Evolutionary conservation across 2,329 filamentous ascomycete species (phyloP), one percentile per base, ranked within the genome.

Genomic region (Neopestalotiopsis clavispora): DNA sequence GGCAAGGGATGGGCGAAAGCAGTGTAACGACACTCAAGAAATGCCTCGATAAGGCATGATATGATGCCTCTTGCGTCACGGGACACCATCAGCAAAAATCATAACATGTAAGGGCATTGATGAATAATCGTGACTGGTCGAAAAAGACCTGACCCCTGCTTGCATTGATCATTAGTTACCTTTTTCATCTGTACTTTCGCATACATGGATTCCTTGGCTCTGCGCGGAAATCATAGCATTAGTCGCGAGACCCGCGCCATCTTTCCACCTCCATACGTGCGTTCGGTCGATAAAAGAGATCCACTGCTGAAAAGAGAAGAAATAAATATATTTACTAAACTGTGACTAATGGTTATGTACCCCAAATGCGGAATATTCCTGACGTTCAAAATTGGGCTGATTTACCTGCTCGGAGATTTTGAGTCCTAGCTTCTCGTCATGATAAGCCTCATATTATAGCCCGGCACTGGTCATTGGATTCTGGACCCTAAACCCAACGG

Each of bases 121-220:
- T 52, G 45, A 52, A 52, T 52, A 52, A 52, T 52, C 45, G n/a
- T 10, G 45, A 52, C 45, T 52, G 45, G 45, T 17, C 45, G 45
- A 52, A 52, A 38, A 7, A 38, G 34, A 38, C 9, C 34, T 10
- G 17, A 52, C 45, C 45, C 45, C 45, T 52, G 45, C 45, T 52
- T 52, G 45, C 45, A 52, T 52, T 52, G 45, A 9, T 7, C 45
- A n/a, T 52, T 52, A 52, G 45, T 52, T 52, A 52, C 45, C 20
- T n/a, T 52, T 52, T 52, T 52, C n/a, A 52, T 20, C 17, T 52
- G 45, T 52, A 52, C 45, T 23, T 52, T 52, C 45, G 45, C 45
- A 52, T n/a, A 52, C 45, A 52, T 52, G 45, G 45, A 52, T 52
- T 52, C 45, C 45, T 23, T 52, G 45, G 45, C 45, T 52, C 45